These are phyloP conservation scores for Nyssa sinensis DNA, from an alignment of 148 eudicot genomes.

Conservation along the genomic window DNA sequence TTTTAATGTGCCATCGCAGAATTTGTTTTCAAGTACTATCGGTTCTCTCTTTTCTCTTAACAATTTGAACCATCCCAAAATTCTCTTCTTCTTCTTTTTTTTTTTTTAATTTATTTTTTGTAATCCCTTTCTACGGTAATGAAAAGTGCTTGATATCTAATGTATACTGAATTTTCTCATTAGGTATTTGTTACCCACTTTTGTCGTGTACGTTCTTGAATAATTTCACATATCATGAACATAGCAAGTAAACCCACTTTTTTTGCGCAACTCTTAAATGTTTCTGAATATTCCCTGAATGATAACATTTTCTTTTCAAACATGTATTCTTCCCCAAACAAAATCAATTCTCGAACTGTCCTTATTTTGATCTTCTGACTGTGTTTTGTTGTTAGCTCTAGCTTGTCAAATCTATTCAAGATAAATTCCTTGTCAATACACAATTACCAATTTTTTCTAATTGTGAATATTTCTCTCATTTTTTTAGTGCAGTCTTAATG, in stretches of 20 bases:
- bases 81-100: no score
- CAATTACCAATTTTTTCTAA: background rate
- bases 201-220: background rate
- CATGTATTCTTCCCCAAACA: background rate
- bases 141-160: background rate
- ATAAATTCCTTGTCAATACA: background rate
- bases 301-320: background rate
- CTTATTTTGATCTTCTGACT: background rate
- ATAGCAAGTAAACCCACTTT: background rate
- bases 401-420: conserved; percentile 2
- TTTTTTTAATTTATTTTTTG: background rate
- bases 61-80: no score
- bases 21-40: background rate
- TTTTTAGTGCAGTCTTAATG: background rate
- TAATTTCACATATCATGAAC: background rate
- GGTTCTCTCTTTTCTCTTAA: no score
- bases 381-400: background rate
- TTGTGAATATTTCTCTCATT: background rate
- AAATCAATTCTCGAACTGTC: background rate
- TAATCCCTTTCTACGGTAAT: background rate
- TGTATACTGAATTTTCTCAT: background rate
- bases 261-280: background rate
- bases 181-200: background rate
- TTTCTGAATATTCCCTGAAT: background rate
- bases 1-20: background rate